Evolutionary conservation across 2,329 filamentous ascomycete species (phyloP), one percentile per base, ranked within the genome.

Genomic region (Phialemoniopsis sp.): DNA sequence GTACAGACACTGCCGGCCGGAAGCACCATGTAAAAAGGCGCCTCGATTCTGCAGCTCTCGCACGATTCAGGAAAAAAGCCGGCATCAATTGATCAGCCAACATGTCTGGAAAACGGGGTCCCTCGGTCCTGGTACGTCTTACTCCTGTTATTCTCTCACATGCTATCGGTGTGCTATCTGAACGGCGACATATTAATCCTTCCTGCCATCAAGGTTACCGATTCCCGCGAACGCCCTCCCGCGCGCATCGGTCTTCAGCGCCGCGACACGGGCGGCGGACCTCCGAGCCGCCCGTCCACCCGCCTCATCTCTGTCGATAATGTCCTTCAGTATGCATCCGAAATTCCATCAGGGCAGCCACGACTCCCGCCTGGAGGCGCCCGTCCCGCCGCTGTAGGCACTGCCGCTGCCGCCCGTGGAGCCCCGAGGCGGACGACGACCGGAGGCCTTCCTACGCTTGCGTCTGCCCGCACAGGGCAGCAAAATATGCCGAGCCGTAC

Each of bases 311-410:
- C 81, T 2, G 91, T 98, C 61, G 93, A 98, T 67, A 95, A 91
- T 58, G 87, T 97, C 48, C 80, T 98, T 5, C 89, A 95, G 60
- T 88, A 95, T 67, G 85, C 89, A 43, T 93, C 89, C 36, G 90
- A 96, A 56, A 93, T 98, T 31, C 93, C 93, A 2, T 97, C 93
- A 1, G 90, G 89, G 54, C 91, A 96, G 62, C 87, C 89, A 40
- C 82, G 93, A 30, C 74, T 79, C 1, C 85, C 87, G 2, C 83
- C 80, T 6, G 67, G 71, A 58, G 63, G 37, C 73, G 59, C 31
- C 41, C 47, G 12, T 36, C 44, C 12, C 44, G 46, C 13, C 35
- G 36, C 34, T 32, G 42, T 32, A 30, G 42, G 36, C 30, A 68
- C 64, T 51, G 62, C 73, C 5, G 38, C 9, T 3, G 30, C 19